phyloP scores from a whole-genome alignment of 2,329 filamentous ascomycete genomes.

The Fusarium sp. region DNA sequence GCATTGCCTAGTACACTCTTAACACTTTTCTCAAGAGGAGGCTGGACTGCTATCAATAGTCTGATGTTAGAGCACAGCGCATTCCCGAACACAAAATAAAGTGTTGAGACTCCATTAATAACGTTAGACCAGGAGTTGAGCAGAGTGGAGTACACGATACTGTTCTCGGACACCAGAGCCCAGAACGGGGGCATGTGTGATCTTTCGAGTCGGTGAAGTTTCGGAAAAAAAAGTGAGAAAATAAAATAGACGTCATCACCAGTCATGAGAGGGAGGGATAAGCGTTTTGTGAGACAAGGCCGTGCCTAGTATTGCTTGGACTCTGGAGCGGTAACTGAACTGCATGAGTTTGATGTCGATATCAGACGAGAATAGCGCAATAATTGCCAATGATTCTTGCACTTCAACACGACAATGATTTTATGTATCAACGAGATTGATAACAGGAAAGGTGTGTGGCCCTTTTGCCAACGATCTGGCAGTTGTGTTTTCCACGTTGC shows the following conservation, averaged over 20 bases:
- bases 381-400: not conserved
- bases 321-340: not conserved
- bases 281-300: constrained; percentile 25
- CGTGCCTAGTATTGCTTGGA: constrained; percentile 6
- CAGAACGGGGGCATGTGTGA: constrained; percentile 26
- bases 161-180: not conserved
- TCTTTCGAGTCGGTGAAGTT: constrained; percentile 44
- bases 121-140: not conserved
- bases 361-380: not conserved
- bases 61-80: not conserved
- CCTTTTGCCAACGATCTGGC: constrained; percentile 22
- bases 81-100: not conserved
- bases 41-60: not conserved
- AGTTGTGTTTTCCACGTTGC: constrained; percentile 34
- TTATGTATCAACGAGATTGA: constrained; percentile 37
- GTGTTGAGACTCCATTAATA: not conserved
- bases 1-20: constrained; percentile 1
- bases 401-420: not conserved
- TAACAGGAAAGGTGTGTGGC: constrained; percentile 31
- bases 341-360: not conserved
- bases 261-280: constrained; percentile 15
- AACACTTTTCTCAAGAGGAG: not conserved
- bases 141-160: constrained; percentile 11
- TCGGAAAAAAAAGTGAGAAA: constrained; percentile 38
- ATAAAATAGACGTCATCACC: constrained; percentile 31